These are phyloP conservation scores for Bryopsis sp. DNA, from an alignment of 139 green algal species.

Conservation along the genomic window DNA sequence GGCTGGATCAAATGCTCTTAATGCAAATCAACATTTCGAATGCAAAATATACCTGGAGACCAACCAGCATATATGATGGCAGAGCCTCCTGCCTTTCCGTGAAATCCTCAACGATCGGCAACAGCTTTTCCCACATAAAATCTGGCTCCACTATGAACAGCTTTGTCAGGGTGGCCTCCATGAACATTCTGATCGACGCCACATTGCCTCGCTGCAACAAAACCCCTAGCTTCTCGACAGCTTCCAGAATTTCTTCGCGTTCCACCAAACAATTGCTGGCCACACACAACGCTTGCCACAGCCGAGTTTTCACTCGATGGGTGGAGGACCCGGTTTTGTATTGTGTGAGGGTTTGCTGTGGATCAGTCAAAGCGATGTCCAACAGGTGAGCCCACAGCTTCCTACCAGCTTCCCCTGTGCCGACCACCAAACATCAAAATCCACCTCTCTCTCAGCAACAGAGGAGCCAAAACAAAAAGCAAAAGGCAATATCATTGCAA, in stretches of 20 bases:
- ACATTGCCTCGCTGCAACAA: background rate
- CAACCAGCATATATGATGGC: background rate
- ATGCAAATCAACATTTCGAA: too few species aligned
- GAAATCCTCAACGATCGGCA: background rate
- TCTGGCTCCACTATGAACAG: background rate
- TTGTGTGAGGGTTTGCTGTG: conserved; percentile 2
- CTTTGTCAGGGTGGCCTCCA: background rate
- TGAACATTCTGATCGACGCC: background rate
- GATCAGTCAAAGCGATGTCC: background rate
- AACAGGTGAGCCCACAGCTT: background rate
- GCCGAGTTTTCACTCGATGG: background rate
- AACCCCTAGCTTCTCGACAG: background rate
- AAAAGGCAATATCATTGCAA: too few species aligned
- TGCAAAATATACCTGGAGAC: background rate
- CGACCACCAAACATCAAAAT: background rate
- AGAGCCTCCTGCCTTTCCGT: background rate
- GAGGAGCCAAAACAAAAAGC: too few species aligned
- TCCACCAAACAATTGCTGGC: background rate
- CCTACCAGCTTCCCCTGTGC: background rate
- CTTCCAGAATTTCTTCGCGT: background rate
- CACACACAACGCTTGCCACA: background rate
- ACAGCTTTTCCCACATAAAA: background rate
- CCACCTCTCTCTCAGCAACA: too few species aligned
- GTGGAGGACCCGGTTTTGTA: background rate
- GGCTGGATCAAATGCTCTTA: too few species aligned